phyloP scores from a whole-genome alignment of 805 yeast species.

The Yarrowia keelungensis region DNA sequence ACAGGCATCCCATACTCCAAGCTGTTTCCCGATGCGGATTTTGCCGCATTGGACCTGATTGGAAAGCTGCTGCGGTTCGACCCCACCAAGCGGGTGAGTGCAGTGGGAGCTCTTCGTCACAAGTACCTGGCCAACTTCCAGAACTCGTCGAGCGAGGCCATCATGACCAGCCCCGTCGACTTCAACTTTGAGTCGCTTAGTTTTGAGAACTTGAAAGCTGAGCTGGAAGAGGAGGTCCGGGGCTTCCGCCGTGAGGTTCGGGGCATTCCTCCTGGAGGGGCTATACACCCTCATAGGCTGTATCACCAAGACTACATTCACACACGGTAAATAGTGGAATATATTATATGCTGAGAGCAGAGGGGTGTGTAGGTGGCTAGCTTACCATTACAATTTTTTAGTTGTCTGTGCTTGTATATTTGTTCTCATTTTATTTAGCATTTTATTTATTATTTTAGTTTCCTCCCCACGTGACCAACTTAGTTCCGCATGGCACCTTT shows the following conservation, averaged over 20 bases:
- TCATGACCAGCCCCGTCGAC: conserved; percentile 60
- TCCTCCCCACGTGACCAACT: conserved; percentile 18
- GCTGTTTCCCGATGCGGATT: conserved; percentile 69
- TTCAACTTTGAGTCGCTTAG: conserved; percentile 66
- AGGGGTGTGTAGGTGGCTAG: too few species aligned
- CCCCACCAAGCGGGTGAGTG: conserved; percentile 59
- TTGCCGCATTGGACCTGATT: conserved; percentile 59
- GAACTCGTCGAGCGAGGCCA: conserved; percentile 62
- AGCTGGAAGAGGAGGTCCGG: conserved; percentile 41
- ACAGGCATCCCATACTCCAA: conserved; percentile 42
- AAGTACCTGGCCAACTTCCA: conserved; percentile 58
- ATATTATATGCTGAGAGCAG: conserved; percentile 1
- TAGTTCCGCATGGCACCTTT: conserved; percentile 32
- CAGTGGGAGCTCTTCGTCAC: conserved; percentile 64
- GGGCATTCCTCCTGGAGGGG: conserved; percentile 29
- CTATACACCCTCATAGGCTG: conserved; percentile 12
- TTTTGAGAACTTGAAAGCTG: conserved; percentile 31
- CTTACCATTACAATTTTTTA: too few species aligned
- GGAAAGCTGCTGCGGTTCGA: conserved; percentile 69
- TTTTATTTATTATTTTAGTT: too few species aligned
- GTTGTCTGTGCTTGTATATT: neutral
- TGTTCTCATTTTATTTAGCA: neutral
- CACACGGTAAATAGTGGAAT: conserved; percentile 30
- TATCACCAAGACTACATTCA: conserved; percentile 34
- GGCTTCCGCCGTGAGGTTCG: conserved; percentile 42